Conservation (phyloP, 2,329 filamentous ascomycete genomes). For the Nemania sp. region DNA sequence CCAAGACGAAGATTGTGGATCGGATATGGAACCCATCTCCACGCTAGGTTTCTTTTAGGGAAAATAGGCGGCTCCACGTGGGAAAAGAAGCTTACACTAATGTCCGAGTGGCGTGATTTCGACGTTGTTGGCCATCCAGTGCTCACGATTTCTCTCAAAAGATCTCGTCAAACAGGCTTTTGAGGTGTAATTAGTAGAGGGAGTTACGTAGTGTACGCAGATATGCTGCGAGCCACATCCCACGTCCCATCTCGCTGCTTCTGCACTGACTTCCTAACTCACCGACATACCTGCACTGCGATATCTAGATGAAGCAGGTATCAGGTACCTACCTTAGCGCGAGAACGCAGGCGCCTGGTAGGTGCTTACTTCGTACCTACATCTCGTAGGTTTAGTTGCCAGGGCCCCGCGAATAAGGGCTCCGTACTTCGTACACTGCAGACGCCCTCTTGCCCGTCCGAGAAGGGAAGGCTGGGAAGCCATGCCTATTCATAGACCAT, state of each 20-base stretch:
- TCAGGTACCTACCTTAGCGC: not conserved
- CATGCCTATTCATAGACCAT: constrained; percentile 16
- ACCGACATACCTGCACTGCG: not conserved
- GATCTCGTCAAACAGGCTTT: constrained; percentile 24
- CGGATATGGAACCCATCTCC: no score
- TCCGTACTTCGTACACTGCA: no score
- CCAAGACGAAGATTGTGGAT: no score
- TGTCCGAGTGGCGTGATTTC: constrained; percentile 26
- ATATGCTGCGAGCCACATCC: constrained; percentile 23
- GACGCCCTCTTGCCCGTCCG: not conserved
- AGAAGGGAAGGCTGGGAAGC: not conserved
- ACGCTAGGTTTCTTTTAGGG: constrained; percentile 10
- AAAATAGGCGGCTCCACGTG: constrained; percentile 29
- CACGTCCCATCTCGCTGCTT: not conserved
- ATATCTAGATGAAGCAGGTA: not conserved
- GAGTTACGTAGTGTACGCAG: no score
- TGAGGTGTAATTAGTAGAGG: no score
- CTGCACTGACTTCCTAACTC: not conserved
- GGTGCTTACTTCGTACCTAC: not conserved
- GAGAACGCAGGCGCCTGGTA: no score
- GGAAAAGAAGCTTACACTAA: constrained; percentile 16
- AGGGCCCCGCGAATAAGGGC: not conserved
- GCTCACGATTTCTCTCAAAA: not conserved
- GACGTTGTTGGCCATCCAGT: constrained; percentile 11
- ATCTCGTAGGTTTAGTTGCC: no score